Percentiles rank a stretch among this genome's conserved stretches.
Conservation (phyloP, 768 basidiomycete species). For the Tricholomella constricta region DNA sequence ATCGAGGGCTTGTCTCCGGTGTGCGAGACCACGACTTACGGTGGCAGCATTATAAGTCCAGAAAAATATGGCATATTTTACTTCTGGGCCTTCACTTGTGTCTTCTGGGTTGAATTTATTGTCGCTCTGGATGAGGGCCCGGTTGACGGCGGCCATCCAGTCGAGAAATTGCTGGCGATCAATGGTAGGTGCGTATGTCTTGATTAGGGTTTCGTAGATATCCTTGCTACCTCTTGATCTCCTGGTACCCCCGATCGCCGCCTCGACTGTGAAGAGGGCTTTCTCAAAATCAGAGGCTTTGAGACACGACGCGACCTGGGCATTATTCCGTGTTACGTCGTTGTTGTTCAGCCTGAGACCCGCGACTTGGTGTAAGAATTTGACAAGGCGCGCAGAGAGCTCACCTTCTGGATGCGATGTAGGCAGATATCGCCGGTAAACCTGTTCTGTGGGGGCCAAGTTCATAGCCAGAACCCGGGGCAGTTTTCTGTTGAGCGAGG, state of each 20-base stretch:
- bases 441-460: slow-evolving; percentile 40
- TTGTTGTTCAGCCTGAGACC: slow-evolving; percentile 31
- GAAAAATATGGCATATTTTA: slow-evolving; percentile 44
- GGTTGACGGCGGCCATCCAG: slow-evolving; percentile 38
- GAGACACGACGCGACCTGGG: slow-evolving; percentile 37
- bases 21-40: slow-evolving; percentile 25
- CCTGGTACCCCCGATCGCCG: slow-evolving; percentile 24
- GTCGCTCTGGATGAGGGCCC: slow-evolving; percentile 27
- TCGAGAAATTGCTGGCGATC: slow-evolving; percentile 20
- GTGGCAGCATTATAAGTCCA: slow-evolving; percentile 46
- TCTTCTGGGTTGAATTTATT: slow-evolving; percentile 18
- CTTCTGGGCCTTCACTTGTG: slow-evolving; percentile 18
- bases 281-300: slow-evolving; percentile 31
- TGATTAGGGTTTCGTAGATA: slow-evolving; percentile 11
- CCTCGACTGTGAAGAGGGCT: slow-evolving; percentile 25
- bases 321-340: slow-evolving; percentile 30
- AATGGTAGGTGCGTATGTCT: slow-evolving; percentile 4
- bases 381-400: background rate
- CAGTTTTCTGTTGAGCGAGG: slow-evolving; percentile 42
- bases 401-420: slow-evolving; percentile 51
- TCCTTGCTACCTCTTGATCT: slow-evolving; percentile 9
- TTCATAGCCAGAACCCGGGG: slow-evolving; percentile 50
- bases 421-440: slow-evolving; percentile 51
- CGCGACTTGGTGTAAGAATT: background rate
- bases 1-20: background rate